Evolutionary conservation across 495 filamentous ascomycete genomes (phyloP).

Genomic region (Talaromyces liani): DNA sequence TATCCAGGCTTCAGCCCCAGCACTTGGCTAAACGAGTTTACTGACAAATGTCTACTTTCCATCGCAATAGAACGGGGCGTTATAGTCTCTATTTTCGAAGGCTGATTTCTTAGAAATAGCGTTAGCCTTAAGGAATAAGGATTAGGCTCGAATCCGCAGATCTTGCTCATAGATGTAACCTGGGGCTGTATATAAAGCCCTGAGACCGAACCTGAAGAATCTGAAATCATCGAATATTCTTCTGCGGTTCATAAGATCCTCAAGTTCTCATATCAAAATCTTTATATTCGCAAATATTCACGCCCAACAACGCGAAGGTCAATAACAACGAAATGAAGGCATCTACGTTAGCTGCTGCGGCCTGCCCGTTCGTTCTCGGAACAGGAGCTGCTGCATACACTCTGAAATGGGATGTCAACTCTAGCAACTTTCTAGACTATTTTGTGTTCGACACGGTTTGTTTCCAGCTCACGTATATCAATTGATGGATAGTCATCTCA

Average conservation of each 20-base stretch:
- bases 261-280: neutral
- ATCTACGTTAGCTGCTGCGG: neutral
- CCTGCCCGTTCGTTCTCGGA: neutral
- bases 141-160: neutral
- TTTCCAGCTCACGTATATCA: neutral
- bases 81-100: neutral
- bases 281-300: neutral
- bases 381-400: neutral
- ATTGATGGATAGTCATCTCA: neutral
- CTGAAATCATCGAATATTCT: neutral
- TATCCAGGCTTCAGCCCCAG: neutral
- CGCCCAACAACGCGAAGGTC: neutral
- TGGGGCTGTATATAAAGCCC: neutral
- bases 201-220: neutral
- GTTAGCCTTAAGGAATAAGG: neutral
- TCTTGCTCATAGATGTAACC: neutral
- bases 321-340: neutral
- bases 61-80: neutral
- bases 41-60: neutral
- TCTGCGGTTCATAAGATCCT: neutral
- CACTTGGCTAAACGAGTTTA: neutral
- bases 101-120: neutral
- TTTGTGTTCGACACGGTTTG: constrained; percentile 37
- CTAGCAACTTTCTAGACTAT: constrained; percentile 36
- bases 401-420: constrained; percentile 1